Evolutionary conservation across 2,329 filamentous ascomycete species (phyloP), one percentile per base, ranked within the genome.

Genomic region (Ilyonectria robusta): DNA sequence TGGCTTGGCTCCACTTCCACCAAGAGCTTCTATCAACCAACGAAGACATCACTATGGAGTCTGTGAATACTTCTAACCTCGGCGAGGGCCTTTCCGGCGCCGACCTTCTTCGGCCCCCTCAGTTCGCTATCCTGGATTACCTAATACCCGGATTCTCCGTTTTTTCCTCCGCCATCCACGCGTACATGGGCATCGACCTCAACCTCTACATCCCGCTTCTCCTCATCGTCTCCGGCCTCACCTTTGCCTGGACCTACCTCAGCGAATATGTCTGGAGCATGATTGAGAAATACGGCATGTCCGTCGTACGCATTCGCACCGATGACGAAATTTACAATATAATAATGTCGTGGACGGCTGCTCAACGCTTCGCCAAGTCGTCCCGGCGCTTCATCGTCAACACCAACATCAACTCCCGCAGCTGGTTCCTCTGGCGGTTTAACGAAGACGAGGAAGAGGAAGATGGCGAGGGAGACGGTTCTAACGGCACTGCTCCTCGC

Each of bases 281-380:
- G 44, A 69, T 90, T 33, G 83, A 87, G 47, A 73, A 81, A 6
- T 82, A 92, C 72, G 86, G 91, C 72, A 89, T 92, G 84, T 91
- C 88, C 3, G 88, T 86, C 1, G 90, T 91, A 19, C 88, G 91
- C 71, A 87, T 94, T 44, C 86, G 89, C 50, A 85, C 88, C 31
- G 90, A 93, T 64, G 92, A 94, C 72, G 91, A 93, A 76, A 88
- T 92, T 63, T 93, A 92, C 81, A 91, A 91, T 75, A 92, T 92
- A 74, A 75, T 93, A 46, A 92, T 93, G 89, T 85, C 84, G 29
- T 93, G 91, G 91, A 85, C 93, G 2, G 85, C 90, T 2, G 80
- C 83, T 37, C 91, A 93, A 78, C 78, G 81, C 4, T 92, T 93
- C 70, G 84, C 89, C 21, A 84, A 87, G 67, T 81, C 82, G 6